These are phyloP conservation scores for Clonostachys sp. DNA, from an alignment of 2,329 filamentous ascomycete species.

Conservation along the genomic window DNA sequence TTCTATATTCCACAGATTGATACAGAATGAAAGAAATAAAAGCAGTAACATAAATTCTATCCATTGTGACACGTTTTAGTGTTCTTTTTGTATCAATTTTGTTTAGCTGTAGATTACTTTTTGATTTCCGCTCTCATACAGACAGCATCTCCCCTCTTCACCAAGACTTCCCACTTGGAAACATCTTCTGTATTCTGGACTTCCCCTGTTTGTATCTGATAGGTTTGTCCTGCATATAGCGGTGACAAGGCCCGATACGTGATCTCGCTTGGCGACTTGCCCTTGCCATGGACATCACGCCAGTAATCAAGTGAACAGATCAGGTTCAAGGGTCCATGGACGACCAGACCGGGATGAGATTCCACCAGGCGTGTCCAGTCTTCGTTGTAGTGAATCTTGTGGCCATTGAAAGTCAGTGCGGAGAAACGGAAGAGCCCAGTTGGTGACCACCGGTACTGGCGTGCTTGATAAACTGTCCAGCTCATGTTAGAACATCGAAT, in stretches of 20 bases:
- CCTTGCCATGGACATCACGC: conserved; percentile 29
- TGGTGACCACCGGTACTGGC: conserved; percentile 36
- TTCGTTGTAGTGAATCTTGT: conserved; percentile 78
- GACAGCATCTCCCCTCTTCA: conserved; percentile 30
- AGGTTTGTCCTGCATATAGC: conserved; percentile 62
- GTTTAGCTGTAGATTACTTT: background rate
- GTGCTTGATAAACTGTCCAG: background rate
- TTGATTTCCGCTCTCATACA: conserved; percentile 29
- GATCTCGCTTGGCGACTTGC: conserved; percentile 28
- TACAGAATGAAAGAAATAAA: too few relatives aligned
- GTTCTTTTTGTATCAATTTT: too few relatives aligned
- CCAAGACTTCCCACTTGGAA: conserved; percentile 36
- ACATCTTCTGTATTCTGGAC: conserved; percentile 24
- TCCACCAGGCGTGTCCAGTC: conserved; percentile 61
- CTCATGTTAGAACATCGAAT: background rate
- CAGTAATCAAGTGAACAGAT: conserved; percentile 68
- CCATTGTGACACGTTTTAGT: too few relatives aligned
- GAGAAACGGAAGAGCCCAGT: conserved; percentile 72
- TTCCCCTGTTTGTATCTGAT: conserved; percentile 54
- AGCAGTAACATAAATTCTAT: too few relatives aligned
- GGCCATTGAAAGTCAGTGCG: conserved; percentile 80
- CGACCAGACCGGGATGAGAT: conserved; percentile 65
- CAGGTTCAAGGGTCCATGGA: conserved; percentile 77
- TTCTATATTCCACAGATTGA: too few relatives aligned
- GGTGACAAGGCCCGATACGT: conserved; percentile 67